A percentile compares a stretch with the other conserved stretches of the same genome.
phyloP scores from a whole-genome alignment of 768 basidiomycete species.

The Kondoa subrosea region DNA sequence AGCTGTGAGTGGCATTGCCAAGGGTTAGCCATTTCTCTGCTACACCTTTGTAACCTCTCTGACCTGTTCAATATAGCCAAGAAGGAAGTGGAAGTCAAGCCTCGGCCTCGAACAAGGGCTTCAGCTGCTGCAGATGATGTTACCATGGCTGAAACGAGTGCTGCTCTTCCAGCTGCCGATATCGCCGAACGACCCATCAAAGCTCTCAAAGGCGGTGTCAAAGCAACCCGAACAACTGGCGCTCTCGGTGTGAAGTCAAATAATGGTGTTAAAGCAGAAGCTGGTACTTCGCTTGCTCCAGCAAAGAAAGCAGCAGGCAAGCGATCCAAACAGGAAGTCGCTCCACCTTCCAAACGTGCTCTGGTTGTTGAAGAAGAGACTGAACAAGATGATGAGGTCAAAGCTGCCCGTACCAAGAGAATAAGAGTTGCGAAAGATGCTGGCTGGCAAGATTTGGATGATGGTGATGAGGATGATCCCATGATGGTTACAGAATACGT shows the following conservation, averaged over 20 bases:
- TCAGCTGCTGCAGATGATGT: neutral
- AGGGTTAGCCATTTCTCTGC: neutral
- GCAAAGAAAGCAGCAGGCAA: conserved; percentile 17
- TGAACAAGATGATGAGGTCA: conserved; percentile 34
- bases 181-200: conserved; percentile 11
- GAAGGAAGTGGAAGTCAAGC: neutral
- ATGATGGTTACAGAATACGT: conserved; percentile 97
- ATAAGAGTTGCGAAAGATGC: conserved; percentile 32
- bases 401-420: conserved; percentile 27
- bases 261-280: conserved; percentile 4
- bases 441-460: conserved; percentile 79
- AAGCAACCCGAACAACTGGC: conserved; percentile 10
- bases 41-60: neutral
- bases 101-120: neutral
- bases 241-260: conserved; percentile 9
- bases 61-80: neutral
- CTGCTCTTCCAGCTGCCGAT: conserved; percentile 9
- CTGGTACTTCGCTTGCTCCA: conserved; percentile 3
- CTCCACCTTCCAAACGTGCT: conserved; percentile 14
- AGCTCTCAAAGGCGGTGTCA: conserved; percentile 6
- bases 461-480: conserved; percentile 80
- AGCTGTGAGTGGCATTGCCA: neutral
- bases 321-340: conserved; percentile 9
- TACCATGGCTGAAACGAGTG: neutral
- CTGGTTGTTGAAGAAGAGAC: conserved; percentile 23